These are phyloP conservation scores for Gigaspora rosea DNA, from an alignment of 192 early-diverging fungal genomes.

Conservation along the genomic window DNA sequence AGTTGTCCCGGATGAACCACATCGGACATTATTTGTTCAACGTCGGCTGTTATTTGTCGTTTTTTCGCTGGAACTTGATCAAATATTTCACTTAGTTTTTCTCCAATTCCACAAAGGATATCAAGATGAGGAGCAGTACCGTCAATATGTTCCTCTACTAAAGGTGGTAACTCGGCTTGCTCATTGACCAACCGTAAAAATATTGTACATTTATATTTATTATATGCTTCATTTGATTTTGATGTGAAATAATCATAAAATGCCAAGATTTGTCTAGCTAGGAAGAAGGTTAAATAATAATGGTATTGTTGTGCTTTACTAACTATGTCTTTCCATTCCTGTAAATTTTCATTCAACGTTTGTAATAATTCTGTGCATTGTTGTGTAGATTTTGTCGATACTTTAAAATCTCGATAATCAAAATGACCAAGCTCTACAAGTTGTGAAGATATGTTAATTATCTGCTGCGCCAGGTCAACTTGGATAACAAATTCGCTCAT, in stretches of 20 bases:
- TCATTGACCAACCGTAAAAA: not conserved
- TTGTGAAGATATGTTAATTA: constrained; percentile 12
- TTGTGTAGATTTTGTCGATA: not conserved
- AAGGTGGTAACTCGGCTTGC: not conserved
- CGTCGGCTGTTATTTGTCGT: not conserved
- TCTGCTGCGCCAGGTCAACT: constrained; percentile 30
- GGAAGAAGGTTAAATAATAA: constrained; percentile 34
- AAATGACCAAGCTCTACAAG: constrained; percentile 34
- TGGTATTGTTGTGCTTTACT: constrained; percentile 16
- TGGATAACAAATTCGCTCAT: constrained; percentile 31
- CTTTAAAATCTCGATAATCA: constrained; percentile 28
- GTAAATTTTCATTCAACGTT: constrained; percentile 17
- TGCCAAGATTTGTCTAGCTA: constrained; percentile 28
- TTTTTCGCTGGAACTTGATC: not conserved
- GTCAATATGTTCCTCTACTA: not conserved
- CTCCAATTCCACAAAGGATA: constrained; percentile 9
- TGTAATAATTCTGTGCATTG: not conserved
- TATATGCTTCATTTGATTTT: too few relatives aligned
- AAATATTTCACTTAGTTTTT: constrained; percentile 1
- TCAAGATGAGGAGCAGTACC: not conserved
- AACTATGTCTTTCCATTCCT: constrained; percentile 20
- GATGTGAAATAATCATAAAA: constrained; percentile 31
- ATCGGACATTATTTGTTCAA: constrained; percentile 17
- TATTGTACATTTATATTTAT: not conserved
- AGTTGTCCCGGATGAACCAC: constrained; percentile 27